Evolutionary conservation across 2,329 filamentous ascomycete genomes (phyloP), one percentile per base, ranked within the genome.

Genomic region (Elsinoe perseae): DNA sequence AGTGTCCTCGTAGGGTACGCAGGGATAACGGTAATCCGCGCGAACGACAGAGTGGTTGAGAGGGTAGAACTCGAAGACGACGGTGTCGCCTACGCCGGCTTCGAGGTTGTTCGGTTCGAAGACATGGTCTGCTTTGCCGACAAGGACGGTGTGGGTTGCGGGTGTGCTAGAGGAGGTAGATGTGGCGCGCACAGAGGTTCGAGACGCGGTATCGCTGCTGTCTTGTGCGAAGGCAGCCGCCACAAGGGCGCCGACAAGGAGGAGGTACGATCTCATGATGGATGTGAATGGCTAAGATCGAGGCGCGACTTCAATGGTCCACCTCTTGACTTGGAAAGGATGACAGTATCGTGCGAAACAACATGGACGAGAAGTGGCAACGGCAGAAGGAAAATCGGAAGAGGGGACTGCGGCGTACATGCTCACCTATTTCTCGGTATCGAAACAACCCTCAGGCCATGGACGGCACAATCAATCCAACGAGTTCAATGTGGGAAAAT

Each of bases 21-120:
- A 75, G 3, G 73, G 69, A 55, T 66, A 70, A n/a, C 65, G 64
- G 57, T 68, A 75, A 30, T 70, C 70, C 4, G 72, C 69, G 30
- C 70, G 64, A 23, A 72, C 69, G 3, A 76, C 73, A 0, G 72
- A 73, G 57, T 76, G 73, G 54, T 74, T 73, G 12, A 66, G 64
- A 3, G 72, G 68, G 40, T 66, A 73, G 63, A 75, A 75, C 43
- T 65, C 55, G 58, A 75, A 76, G 38, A 69, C 66, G 38, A 76
- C 60, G 4, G 72, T 69, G 56, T 75, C 73, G 16, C 72, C 72
- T 2, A 68, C 63, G 6, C 64, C 64, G 9, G 72, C 72, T 44
- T 66, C 62, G 28, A 74, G 63, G 28, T 64, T 64, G 34, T 69
- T 67, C 1, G 73, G 73, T 8, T 64, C 61, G 54, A 70, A 74